Conservation (phyloP, 257 asterid genomes). For the Plantago elongata region DNA sequence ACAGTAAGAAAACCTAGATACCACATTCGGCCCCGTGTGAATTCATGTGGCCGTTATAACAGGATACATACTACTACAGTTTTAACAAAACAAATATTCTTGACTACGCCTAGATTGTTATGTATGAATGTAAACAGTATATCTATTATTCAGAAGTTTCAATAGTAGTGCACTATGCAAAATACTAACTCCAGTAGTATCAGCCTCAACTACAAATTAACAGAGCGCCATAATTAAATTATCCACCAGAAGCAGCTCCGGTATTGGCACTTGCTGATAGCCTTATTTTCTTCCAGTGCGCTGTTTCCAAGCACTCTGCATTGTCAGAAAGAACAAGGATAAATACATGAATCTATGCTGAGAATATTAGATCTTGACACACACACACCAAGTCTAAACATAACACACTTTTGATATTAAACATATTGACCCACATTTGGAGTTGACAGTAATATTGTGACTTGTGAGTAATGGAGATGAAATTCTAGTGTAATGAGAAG, state of each 20-base stretch:
- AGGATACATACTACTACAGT: background rate
- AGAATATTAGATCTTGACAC: too few relatives aligned
- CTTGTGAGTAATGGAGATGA: too few relatives aligned
- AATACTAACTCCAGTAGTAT: background rate
- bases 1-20: background rate
- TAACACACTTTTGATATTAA: too few relatives aligned
- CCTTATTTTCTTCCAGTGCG: slow-evolving; percentile 65
- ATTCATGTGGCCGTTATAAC: background rate
- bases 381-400: too few relatives aligned
- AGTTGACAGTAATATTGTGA: too few relatives aligned
- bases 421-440: too few relatives aligned
- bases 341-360: background rate
- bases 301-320: slow-evolving; percentile 80
- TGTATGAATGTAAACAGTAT: slow-evolving; percentile 1
- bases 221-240: slow-evolving; percentile 13
- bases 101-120: slow-evolving; percentile 1
- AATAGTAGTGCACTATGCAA: background rate
- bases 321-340: slow-evolving; percentile 2
- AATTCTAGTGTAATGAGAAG: too few relatives aligned
- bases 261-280: slow-evolving; percentile 1
- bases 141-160: slow-evolving; percentile 4
- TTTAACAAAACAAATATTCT: background rate
- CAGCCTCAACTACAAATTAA: slow-evolving; percentile 5
- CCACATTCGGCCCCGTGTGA: background rate
- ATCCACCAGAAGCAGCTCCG: slow-evolving; percentile 18